Evolutionary conservation across 2,329 filamentous ascomycete species (phyloP).

Genomic region (Xylaria sp.): DNA sequence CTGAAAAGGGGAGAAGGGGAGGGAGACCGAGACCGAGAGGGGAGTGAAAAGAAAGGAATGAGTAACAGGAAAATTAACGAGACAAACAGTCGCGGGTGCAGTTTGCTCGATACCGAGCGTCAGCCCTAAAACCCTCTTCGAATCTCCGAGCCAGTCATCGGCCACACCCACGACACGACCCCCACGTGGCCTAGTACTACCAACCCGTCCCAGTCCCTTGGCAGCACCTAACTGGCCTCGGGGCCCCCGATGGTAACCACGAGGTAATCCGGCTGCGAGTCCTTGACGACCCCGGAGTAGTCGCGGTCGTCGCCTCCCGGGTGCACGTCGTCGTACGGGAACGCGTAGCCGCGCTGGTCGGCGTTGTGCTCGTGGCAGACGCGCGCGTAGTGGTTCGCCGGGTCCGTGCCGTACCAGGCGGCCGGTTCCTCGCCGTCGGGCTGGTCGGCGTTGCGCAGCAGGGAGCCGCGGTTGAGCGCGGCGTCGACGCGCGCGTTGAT

Average conservation of each 20-base stretch:
- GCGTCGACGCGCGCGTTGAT: slow-evolving; percentile 75
- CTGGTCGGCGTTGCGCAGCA: slow-evolving; percentile 56
- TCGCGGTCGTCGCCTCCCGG: slow-evolving; percentile 54
- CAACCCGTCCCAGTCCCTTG: too few relatives aligned
- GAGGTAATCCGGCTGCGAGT: slow-evolving; percentile 56
- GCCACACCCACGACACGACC: too few relatives aligned
- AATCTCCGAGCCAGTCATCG: too few relatives aligned
- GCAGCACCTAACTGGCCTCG: too few relatives aligned
- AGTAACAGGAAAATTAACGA: too few relatives aligned
- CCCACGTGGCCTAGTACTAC: too few relatives aligned
- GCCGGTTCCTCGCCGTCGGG: slow-evolving; percentile 53
- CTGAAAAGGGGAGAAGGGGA: too few relatives aligned
- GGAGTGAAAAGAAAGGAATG: too few relatives aligned
- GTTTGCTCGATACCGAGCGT: too few relatives aligned
- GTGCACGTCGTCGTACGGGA: slow-evolving; percentile 72
- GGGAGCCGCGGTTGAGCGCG: slow-evolving; percentile 73
- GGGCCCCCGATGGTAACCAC: slow-evolving; percentile 59
- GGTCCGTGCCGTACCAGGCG: slow-evolving; percentile 54
- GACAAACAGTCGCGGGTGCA: too few relatives aligned
- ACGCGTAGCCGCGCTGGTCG: slow-evolving; percentile 67
- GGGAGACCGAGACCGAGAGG: too few relatives aligned
- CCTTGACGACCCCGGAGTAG: slow-evolving; percentile 65
- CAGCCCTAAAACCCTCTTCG: too few relatives aligned
- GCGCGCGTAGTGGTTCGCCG: slow-evolving; percentile 69
- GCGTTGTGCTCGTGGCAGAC: slow-evolving; percentile 64